Conservation (phyloP, 495 filamentous ascomycete genomes). For the Annulohypoxylon nitens region DNA sequence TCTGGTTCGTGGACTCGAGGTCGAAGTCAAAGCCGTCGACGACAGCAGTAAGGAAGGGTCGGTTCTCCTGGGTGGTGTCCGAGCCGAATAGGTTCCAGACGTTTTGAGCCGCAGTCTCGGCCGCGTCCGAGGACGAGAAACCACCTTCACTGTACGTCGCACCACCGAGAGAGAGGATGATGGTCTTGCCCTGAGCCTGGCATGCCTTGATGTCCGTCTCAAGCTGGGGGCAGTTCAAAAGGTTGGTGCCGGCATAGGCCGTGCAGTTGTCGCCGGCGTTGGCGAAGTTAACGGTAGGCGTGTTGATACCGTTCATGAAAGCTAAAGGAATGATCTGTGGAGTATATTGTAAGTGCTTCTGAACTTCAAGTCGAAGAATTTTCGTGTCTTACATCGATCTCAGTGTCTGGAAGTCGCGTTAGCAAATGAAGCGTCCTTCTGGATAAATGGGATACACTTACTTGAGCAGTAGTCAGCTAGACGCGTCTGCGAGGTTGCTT, state of each 20-base stretch:
- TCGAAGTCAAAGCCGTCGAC: slow-evolving; percentile 83
- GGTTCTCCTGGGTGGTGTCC: slow-evolving; percentile 54
- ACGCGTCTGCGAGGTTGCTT: slow-evolving; percentile 59
- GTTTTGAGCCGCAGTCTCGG: slow-evolving; percentile 67
- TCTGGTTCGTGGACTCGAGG: slow-evolving; percentile 63
- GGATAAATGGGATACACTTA: slow-evolving; percentile 50
- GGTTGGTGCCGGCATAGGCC: slow-evolving; percentile 66
- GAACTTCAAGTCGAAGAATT: background rate
- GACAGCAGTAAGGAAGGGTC: slow-evolving; percentile 73
- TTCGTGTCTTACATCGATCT: slow-evolving; percentile 47
- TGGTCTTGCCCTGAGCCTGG: slow-evolving; percentile 73
- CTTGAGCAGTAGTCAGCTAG: slow-evolving; percentile 68
- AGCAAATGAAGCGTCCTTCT: background rate
- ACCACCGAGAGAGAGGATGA: slow-evolving; percentile 77
- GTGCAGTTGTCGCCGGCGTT: slow-evolving; percentile 70
- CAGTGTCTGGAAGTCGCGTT: slow-evolving; percentile 45
- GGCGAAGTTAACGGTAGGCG: slow-evolving; percentile 70
- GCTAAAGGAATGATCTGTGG: slow-evolving; percentile 70
- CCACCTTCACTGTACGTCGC: slow-evolving; percentile 72
- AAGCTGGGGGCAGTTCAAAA: slow-evolving; percentile 73
- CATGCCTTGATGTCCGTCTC: slow-evolving; percentile 75
- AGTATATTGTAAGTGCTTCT: slow-evolving; percentile 23
- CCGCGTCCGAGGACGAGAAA: slow-evolving; percentile 66
- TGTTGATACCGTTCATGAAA: slow-evolving; percentile 70
- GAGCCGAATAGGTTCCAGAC: slow-evolving; percentile 80